Base-by-base conservation (phyloP, 495 filamentous ascomycete genomes). In the Aspergillus sclerotioniger region DNA sequence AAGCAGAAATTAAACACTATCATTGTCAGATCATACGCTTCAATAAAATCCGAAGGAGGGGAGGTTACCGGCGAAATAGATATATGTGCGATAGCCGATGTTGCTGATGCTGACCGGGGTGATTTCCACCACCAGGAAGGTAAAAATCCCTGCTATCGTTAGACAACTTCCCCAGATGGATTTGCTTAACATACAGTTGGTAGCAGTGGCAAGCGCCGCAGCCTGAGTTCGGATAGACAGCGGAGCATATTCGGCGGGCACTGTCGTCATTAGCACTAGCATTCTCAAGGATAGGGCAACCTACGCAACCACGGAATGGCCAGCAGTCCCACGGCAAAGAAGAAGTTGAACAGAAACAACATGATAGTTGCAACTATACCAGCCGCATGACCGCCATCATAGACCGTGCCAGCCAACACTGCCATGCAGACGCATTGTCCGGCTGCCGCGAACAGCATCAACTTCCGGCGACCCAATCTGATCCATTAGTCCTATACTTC, bases 1-100 rank as follows among this genome's bases (percentile, higher is more conserved):
- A 90, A 90, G 65, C 72, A 80, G 46, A 82, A 84, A 68, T 92
- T 91, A 56, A 88, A 75, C 12, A 80, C 73, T 51, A 80, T 80
- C 64, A 83, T 85, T 25, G 33, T 64, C 45, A 60, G 64, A n/a
- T n/a, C n/a, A n/a, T n/a, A n/a, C n/a, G n/a, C n/a, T n/a, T n/a
- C n/a, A n/a, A n/a, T n/a, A n/a, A n/a, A n/a, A n/a, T n/a, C n/a
- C n/a, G n/a, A n/a, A n/a, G n/a, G n/a, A n/a, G n/a, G n/a, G n/a
- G n/a, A n/a, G n/a, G n/a, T 35, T 62, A 68, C 66, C 45, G 20
- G 74, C 77, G 53, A 81, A 81, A 48, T 79, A 72, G 58, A 79
- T 71, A 48, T 80, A 79, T 0, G 78, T 82, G 39, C 68, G 60
- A 51, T 72, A 74, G 12, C 72, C 72, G 49, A 75, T 71, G 47